Percentiles rank a stretch among this genome's conserved stretches.
Conservation (phyloP, 352 stramenopile species). For the Phytopythium helicoides region DNA sequence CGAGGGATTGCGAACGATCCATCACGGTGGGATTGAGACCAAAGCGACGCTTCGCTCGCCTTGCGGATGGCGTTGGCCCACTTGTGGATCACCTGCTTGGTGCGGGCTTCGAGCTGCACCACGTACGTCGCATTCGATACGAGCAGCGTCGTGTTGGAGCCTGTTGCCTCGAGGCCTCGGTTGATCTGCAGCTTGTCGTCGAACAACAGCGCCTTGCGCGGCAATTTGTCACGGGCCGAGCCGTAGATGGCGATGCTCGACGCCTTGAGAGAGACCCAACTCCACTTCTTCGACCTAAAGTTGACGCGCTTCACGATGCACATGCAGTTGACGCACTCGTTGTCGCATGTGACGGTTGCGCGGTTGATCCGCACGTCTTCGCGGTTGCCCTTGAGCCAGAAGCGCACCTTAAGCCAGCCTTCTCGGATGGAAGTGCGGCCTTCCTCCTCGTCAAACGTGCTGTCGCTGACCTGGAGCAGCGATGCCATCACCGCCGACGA, state of each 20-base stretch:
- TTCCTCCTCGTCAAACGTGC: slow-evolving; percentile 84
- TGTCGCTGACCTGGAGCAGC: slow-evolving; percentile 83
- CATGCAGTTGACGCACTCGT: slow-evolving; percentile 89
- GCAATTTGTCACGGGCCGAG: slow-evolving; percentile 70
- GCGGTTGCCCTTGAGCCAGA: slow-evolving; percentile 84
- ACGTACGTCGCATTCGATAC: slow-evolving; percentile 84
- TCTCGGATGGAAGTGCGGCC: slow-evolving; percentile 74
- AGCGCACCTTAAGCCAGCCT: slow-evolving; percentile 79
- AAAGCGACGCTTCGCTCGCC: slow-evolving; percentile 60
- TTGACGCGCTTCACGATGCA: slow-evolving; percentile 85
- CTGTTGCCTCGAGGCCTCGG: slow-evolving; percentile 69
- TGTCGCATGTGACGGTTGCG: slow-evolving; percentile 72
- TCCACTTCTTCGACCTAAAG: slow-evolving; percentile 78
- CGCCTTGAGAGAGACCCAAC: slow-evolving; percentile 82
- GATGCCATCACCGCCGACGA: slow-evolving; percentile 69
- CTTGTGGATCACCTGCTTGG: slow-evolving; percentile 74
- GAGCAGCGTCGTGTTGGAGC: slow-evolving; percentile 73
- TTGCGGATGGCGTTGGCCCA: slow-evolving; percentile 87
- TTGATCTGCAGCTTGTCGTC: slow-evolving; percentile 84
- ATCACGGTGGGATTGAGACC: slow-evolving; percentile 76
- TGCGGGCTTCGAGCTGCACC: slow-evolving; percentile 81
- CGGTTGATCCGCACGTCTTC: slow-evolving; percentile 86
- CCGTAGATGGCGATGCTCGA: slow-evolving; percentile 78
- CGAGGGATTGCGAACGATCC: slow-evolving; percentile 79
- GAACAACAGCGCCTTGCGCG: slow-evolving; percentile 74